Evolutionary conservation across 2,329 filamentous ascomycete genomes (phyloP), one percentile per base, ranked within the genome.

Genomic region (Curvularia lunata): DNA sequence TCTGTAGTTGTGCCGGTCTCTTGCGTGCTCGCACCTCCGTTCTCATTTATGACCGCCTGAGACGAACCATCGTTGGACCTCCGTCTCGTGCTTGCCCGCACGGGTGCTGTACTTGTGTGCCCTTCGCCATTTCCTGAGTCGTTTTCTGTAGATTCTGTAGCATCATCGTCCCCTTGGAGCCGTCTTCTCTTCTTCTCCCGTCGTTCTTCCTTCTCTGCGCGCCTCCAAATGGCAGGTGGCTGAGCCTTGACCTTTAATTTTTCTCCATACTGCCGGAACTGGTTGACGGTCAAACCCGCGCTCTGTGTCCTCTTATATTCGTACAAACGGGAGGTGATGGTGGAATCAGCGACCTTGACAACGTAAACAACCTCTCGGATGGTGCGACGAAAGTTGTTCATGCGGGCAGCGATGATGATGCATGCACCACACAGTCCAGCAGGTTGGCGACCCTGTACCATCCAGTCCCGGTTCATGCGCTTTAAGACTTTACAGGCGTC

Each of bases 381-480:
- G 0, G 92, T 97, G 18, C 95, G 88, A 43, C 94, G 90, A 74
- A 96, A 99, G 77, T 98, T 98, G 84, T 97, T 96, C 90, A 98
- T 98, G 51, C 95, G 90, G 8, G 95, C 94, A 6, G 95, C 95
- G 75, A 99, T 89, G 60, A 99, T 91, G 47, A 99, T 85, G 65
- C 93, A 96, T 12, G 95, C 95, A 61, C 95, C 95, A 75, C 93
- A 97, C 53, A 98, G 89, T 65, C 95, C 95, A 6, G 94, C 94
- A 16, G 95, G 95, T 40, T 95, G 89, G 70, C 95, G 90, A 68
- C 95, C 95, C 74, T 93, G 92, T 46, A 93, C 89, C 86, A 99
- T 98, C 93, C 95, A 98, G 78, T 99, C 95, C 52, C 91, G 85
- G 64, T 91, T 93, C 95, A 99, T 98, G 61, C 95, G 89, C 75